Evolutionary conservation across 176 grass and related monocot genomes (phyloP).

Genomic region (Musa itinerans): DNA sequence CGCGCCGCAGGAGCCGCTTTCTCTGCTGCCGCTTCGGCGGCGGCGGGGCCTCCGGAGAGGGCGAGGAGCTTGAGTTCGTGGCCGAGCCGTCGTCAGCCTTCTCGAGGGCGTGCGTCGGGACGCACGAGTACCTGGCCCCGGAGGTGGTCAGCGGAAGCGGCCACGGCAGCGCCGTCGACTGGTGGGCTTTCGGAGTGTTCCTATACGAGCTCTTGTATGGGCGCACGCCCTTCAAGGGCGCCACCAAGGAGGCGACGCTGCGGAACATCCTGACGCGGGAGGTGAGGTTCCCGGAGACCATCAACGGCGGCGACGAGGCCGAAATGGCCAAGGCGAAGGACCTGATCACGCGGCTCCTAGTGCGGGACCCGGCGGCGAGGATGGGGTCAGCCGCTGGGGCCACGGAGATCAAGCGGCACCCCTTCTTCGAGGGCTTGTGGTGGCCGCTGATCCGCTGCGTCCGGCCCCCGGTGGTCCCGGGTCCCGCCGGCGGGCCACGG

Average conservation of each 20-base stretch:
- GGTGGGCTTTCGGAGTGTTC: not conserved
- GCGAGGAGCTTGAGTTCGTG: not conserved
- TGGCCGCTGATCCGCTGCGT: not conserved
- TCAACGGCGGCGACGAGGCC: not conserved
- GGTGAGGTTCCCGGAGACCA: not conserved
- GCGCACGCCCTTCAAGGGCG: too few species aligned
- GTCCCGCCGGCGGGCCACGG: not conserved
- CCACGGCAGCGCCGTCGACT: not conserved
- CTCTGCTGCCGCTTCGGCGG: too few species aligned
- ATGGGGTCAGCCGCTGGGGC: not conserved
- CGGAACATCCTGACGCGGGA: not conserved
- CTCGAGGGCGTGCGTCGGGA: not conserved
- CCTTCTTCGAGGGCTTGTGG: not conserved
- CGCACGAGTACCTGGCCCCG: not conserved
- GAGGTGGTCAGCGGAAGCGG: not conserved
- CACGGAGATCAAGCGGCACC: not conserved
- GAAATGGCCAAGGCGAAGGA: not conserved
- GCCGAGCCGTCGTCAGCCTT: not conserved
- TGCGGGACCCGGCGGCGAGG: not conserved
- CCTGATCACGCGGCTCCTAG: not conserved
- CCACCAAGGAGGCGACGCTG: not conserved
- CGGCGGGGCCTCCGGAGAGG: too few species aligned
- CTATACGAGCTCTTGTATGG: not conserved
- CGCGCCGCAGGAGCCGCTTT: too few species aligned
- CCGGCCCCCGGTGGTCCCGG: not conserved